Percentiles rank a stretch among this genome's conserved stretches.
phyloP scores from a whole-genome alignment of 495 filamentous ascomycete genomes.

The Rhizodiscina lignyota region DNA sequence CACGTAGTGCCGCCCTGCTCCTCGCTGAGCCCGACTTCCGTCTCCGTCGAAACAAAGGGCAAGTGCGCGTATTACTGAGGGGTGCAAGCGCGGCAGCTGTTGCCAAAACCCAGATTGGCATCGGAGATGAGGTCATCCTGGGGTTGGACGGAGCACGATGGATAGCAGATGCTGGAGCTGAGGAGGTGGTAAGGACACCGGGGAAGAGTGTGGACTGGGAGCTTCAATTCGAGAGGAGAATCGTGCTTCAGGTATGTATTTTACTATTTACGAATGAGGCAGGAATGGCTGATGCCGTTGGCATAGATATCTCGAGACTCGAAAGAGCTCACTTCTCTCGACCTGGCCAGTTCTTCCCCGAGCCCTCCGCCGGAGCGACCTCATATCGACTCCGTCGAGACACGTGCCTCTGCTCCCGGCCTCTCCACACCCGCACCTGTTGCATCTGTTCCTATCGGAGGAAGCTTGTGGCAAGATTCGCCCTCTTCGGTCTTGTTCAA shows the following conservation, averaged over 20 bases:
- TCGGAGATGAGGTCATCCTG: constrained; percentile 58
- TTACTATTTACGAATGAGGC: background rate
- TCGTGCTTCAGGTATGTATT: constrained; percentile 40
- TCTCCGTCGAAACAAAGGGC: constrained; percentile 58
- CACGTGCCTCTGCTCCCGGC: too few relatives aligned
- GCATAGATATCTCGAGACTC: background rate
- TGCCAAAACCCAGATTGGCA: constrained; percentile 46
- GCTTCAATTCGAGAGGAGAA: constrained; percentile 38
- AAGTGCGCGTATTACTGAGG: constrained; percentile 68
- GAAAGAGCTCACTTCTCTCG: background rate
- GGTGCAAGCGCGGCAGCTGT: constrained; percentile 56
- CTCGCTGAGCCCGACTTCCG: constrained; percentile 79
- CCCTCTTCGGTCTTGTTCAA: constrained; percentile 71
- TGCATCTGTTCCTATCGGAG: background rate
- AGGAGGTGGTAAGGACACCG: constrained; percentile 33
- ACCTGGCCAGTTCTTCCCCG: background rate
- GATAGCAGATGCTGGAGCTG: constrained; percentile 28
- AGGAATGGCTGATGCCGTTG: constrained; percentile 2
- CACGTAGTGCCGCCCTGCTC: constrained; percentile 51
- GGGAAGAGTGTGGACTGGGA: constrained; percentile 63
- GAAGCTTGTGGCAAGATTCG: constrained; percentile 1
- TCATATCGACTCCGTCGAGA: background rate
- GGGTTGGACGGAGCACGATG: constrained; percentile 49
- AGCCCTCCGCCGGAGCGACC: background rate
- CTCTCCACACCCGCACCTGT: background rate